Conservation (phyloP, 176 grass and related monocot species). For the Paspalum vaginatum region DNA sequence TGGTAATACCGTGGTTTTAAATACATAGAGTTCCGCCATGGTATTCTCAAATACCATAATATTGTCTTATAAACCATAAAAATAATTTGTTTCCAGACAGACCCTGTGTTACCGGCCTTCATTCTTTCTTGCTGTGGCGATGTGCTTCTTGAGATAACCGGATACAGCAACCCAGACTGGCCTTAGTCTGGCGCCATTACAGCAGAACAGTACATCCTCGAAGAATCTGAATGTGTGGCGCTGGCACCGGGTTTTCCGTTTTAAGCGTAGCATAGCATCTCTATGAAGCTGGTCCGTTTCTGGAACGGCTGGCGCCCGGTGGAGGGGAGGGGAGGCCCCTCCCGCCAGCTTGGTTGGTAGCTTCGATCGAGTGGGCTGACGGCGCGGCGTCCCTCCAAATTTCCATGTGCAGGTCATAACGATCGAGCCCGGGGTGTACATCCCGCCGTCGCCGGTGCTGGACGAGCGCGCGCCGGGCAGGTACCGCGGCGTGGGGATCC, state of each 20-base stretch:
- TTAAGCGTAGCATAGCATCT: neutral
- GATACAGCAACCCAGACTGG: neutral
- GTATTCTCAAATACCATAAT: too few relatives aligned
- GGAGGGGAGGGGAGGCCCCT: too few relatives aligned
- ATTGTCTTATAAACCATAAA: too few relatives aligned
- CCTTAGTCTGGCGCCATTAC: neutral
- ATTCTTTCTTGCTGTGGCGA: neutral
- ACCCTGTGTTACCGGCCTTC: neutral
- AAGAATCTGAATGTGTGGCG: neutral
- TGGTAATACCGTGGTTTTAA: too few relatives aligned
- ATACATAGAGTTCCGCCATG: too few relatives aligned
- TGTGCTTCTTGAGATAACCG: neutral
- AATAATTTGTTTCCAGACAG: too few relatives aligned
- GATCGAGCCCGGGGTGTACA: slow-evolving; percentile 89
- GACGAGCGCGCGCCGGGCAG: slow-evolving; percentile 62
- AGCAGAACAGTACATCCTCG: neutral
- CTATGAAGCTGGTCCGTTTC: too few relatives aligned
- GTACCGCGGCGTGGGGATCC: slow-evolving; percentile 79
- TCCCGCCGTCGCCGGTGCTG: slow-evolving; percentile 59
- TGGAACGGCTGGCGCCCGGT: too few relatives aligned
- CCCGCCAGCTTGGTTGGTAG: too few relatives aligned
- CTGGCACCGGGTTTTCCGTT: neutral
- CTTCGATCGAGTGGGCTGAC: too few relatives aligned
- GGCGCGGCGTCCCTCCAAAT: too few relatives aligned
- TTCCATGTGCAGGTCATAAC: slow-evolving; percentile 66